phyloP scores from a whole-genome alignment of 2,329 filamentous ascomycete species.

The Monilinia aucupariae region DNA sequence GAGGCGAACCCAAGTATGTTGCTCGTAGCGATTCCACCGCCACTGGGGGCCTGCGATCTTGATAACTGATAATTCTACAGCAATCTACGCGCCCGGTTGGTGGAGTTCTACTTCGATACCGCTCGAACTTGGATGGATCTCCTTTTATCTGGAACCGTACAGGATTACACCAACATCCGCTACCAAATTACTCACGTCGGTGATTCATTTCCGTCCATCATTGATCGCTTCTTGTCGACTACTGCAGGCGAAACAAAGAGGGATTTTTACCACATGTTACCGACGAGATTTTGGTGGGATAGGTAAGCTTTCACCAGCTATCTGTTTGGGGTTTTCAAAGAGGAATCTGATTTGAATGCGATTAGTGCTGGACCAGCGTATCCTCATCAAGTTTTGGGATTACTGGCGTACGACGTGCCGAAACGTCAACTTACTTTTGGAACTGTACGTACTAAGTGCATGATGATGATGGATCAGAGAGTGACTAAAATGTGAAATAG shows the following conservation, averaged over 20 bases:
- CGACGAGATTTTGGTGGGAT: slow-evolving; percentile 8
- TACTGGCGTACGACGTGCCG: background rate
- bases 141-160: background rate
- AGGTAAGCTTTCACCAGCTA: background rate
- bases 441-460: background rate
- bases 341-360: background rate
- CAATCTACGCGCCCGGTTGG: background rate
- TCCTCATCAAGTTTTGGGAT: slow-evolving; percentile 2
- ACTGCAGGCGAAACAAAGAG: background rate
- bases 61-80: background rate
- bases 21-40: background rate
- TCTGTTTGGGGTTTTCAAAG: too few relatives aligned
- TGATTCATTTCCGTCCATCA: slow-evolving; percentile 2
- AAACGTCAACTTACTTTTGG: slow-evolving; percentile 1
- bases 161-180: background rate
- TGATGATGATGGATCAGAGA: background rate
- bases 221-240: background rate
- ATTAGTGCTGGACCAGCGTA: background rate
- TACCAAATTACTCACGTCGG: slow-evolving; percentile 1
- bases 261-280: background rate
- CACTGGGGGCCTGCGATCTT: background rate
- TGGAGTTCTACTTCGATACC: slow-evolving; percentile 6
- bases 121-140: slow-evolving; percentile 6
- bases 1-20: slow-evolving; percentile 3
- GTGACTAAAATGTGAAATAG: background rate